Evolutionary conservation across 331 rosid genomes (phyloP).

Genomic region (Stylosanthes scabra): DNA sequence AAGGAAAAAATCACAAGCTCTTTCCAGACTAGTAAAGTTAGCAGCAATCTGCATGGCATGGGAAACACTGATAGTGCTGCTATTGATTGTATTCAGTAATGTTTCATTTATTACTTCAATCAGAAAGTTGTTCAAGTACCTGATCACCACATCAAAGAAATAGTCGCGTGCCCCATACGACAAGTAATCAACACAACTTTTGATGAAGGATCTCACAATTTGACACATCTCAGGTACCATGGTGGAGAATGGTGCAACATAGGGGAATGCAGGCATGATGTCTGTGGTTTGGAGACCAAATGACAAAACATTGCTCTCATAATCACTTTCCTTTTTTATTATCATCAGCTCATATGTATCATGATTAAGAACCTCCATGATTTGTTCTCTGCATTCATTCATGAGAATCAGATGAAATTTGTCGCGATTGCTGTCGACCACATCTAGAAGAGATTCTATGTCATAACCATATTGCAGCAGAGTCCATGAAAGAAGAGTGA

Average conservation of each 20-base stretch:
- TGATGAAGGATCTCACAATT: constrained; percentile 80
- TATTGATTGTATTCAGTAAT: constrained; percentile 62
- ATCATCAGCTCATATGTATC: constrained; percentile 90
- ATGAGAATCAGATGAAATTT: constrained; percentile 82
- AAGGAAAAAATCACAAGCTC: constrained; percentile 88
- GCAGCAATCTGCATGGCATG: constrained; percentile 99
- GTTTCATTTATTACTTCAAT: constrained; percentile 74
- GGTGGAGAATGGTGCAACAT: constrained; percentile 85
- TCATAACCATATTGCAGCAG: constrained; percentile 87
- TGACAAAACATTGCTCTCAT: constrained; percentile 69
- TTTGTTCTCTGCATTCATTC: constrained; percentile 67
- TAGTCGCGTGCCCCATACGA: constrained; percentile 59
- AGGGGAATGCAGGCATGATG: constrained; percentile 92
- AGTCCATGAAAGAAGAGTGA: constrained; percentile 77
- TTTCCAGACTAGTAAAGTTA: constrained; percentile 80
- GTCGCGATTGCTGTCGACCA: constrained; percentile 61
- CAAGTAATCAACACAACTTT: constrained; percentile 86
- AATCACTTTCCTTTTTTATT: constrained; percentile 79
- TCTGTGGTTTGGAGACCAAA: constrained; percentile 81
- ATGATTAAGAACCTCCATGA: constrained; percentile 52
- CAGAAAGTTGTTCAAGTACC: constrained; percentile 71
- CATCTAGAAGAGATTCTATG: constrained; percentile 72
- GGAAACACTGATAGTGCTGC: constrained; percentile 62
- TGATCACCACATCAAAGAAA: constrained; percentile 69
- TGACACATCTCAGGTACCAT: constrained; percentile 85